Evolutionary conservation across 768 basidiomycete genomes (phyloP).

Genomic region (Trametes gibbosa): DNA sequence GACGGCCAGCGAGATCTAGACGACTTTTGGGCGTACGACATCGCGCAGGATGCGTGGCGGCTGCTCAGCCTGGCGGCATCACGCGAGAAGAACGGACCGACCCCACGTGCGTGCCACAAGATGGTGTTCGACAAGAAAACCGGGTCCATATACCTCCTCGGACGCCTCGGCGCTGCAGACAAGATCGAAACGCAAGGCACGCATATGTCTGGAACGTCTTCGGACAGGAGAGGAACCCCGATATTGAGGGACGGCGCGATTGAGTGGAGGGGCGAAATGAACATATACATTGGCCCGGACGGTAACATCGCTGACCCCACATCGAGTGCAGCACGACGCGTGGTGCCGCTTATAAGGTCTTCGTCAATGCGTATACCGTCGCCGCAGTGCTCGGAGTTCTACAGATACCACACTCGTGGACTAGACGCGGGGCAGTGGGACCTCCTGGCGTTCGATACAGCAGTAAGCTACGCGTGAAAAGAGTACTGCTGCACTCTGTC

Average conservation of each 20-base stretch:
- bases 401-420: slow-evolving; percentile 68
- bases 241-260: neutral
- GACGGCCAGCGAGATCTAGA: slow-evolving; percentile 69
- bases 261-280: neutral
- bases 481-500: neutral
- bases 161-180: slow-evolving; percentile 60
- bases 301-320: neutral
- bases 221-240: neutral
- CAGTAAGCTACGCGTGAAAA: slow-evolving; percentile 39
- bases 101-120: slow-evolving; percentile 74
- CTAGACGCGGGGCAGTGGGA: slow-evolving; percentile 69
- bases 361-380: neutral
- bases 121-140: slow-evolving; percentile 77
- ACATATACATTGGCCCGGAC: no score
- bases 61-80: slow-evolving; percentile 55
- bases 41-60: slow-evolving; percentile 59
- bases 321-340: neutral
- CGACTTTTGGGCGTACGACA: slow-evolving; percentile 76
- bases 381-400: slow-evolving; percentile 65
- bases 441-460: slow-evolving; percentile 61
- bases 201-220: neutral
- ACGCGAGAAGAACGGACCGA: slow-evolving; percentile 61
- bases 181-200: neutral
- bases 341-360: neutral
- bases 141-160: slow-evolving; percentile 71